These are phyloP conservation scores for Plectosphaerella cucumerina DNA, from an alignment of 2,329 filamentous ascomycete genomes.

Conservation along the genomic window DNA sequence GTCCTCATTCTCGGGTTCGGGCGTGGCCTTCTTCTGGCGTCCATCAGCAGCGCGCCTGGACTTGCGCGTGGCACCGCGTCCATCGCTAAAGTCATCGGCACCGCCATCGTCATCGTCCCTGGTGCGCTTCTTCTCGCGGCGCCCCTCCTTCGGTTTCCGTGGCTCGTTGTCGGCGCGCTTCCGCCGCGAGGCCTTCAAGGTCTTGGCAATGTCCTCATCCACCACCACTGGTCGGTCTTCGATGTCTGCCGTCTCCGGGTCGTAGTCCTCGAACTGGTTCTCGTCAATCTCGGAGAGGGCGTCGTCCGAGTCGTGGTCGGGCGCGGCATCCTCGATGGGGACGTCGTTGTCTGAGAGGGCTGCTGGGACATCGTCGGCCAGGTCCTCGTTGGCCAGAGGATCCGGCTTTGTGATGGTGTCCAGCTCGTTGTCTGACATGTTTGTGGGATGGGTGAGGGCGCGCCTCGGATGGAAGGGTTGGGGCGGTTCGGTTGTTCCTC, in stretches of 20 bases:
- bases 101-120: slow-evolving; percentile 45
- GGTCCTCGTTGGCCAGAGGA: slow-evolving; percentile 19
- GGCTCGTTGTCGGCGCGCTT: slow-evolving; percentile 61
- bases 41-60: slow-evolving; percentile 41
- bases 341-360: slow-evolving; percentile 36
- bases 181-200: slow-evolving; percentile 60
- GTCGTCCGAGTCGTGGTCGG: slow-evolving; percentile 53
- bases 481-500: too few species aligned
- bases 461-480: too few species aligned
- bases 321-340: slow-evolving; percentile 21
- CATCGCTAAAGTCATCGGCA: slow-evolving; percentile 25
- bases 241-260: slow-evolving; percentile 58
- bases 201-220: slow-evolving; percentile 61
- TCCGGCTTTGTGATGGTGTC: too few species aligned
- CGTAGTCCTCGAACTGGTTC: slow-evolving; percentile 66
- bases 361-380: neutral
- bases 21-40: slow-evolving; percentile 37
- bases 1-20: slow-evolving; percentile 69
- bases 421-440: too few species aligned
- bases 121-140: slow-evolving; percentile 62
- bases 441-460: too few species aligned
- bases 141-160: slow-evolving; percentile 73
- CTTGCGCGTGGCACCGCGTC: slow-evolving; percentile 33
- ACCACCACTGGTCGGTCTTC: slow-evolving; percentile 63
- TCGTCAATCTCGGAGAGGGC: slow-evolving; percentile 66